Evolutionary conservation across 1,284 basidiomycete species (phyloP), one percentile per base, ranked within the genome.

Genomic region (Clitocybe nebularis): DNA sequence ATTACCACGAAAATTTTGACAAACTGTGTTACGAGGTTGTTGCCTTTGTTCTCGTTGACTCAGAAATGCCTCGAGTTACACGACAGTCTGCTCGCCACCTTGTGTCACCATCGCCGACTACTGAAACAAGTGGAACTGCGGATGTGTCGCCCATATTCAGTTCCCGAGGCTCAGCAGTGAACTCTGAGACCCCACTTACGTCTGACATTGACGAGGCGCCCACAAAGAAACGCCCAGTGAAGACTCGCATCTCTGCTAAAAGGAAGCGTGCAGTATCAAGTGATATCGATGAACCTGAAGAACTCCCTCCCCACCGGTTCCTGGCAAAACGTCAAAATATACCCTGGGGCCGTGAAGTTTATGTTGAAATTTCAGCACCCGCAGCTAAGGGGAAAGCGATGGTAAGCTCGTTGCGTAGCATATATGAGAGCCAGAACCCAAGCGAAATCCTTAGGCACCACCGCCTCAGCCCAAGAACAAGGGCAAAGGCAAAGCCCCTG

Each of bases 61-160:
- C 22, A 35, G 8, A 34, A 37, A 64, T 64, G 62, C 39, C 53
- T 23, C 54, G 59, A 48, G 48, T 53, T 28, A 65, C 61, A 10
- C 55, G 63, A 45, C 56, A 52, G 32, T 60, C 62, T 29, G 46
- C 54, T 20, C 51, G 52, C 13, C 56, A 46, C 26, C 44, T 46
- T 24, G 44, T 44, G 14, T n/a, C n/a, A n/a, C n/a, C n/a, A n/a
- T 58, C 57, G 3, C 42, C 51, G 3, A 47, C 55, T 2, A 63
- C 65, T 1, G 56, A 68, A 3, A 54, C 63, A 21, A 62, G 62
- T 10, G 54, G 49, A 28, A 61, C 55, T 0, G 45, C 50, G 13
- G 57, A 59, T 49, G 55, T 51, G 28, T 66, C 77, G 11, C 68
- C 74, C 20, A 49, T 69, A 32, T 73, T 77, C 57, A 75, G 72